A percentile compares a stretch with the other conserved stretches of the same genome.
Conservation (phyloP, 441 rosid species). For the Erodium trifolium region DNA sequence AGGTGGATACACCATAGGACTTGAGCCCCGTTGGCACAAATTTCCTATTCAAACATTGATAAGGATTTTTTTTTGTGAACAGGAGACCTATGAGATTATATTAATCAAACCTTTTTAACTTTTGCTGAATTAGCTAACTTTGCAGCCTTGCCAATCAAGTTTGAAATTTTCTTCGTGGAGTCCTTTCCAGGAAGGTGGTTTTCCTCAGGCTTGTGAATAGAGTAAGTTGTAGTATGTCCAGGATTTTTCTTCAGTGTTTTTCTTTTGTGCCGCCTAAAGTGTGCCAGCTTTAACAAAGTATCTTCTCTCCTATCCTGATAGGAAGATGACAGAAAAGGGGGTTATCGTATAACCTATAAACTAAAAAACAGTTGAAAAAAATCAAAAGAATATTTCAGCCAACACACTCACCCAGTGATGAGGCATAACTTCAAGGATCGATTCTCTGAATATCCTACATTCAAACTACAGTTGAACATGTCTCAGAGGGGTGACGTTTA, state of each 20-base stretch:
- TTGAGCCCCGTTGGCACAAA: not conserved
- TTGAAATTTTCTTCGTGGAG: slow-evolving; percentile 75
- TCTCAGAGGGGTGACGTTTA: slow-evolving; percentile 27
- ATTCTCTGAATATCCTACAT: slow-evolving; percentile 98
- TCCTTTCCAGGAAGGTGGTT: slow-evolving; percentile 90
- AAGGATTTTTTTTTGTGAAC: not conserved
- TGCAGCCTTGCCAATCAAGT: slow-evolving; percentile 81
- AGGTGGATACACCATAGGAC: slow-evolving; percentile 1
- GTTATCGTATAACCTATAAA: slow-evolving; percentile 11
- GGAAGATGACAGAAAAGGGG: slow-evolving; percentile 19
- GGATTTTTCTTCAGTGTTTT: slow-evolving; percentile 57
- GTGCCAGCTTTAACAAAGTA: slow-evolving; percentile 66
- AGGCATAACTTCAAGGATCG: slow-evolving; percentile 87
- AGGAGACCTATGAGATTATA: not conserved
- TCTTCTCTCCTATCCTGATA: slow-evolving; percentile 97
- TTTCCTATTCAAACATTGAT: not conserved
- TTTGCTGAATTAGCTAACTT: slow-evolving; percentile 78
- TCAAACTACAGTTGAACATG: slow-evolving; percentile 51
- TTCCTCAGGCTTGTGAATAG: slow-evolving; percentile 94
- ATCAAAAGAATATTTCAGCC: not conserved
- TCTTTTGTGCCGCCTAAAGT: slow-evolving; percentile 89
- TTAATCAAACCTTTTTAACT: slow-evolving; percentile 60
- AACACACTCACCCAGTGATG: slow-evolving; percentile 78
- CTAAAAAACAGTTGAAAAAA: slow-evolving; percentile 4
- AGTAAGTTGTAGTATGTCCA: slow-evolving; percentile 65